Evolutionary conservation across 225 moss, liverwort and hornwort species (phyloP).

Genomic region (Polytrichum commune): DNA sequence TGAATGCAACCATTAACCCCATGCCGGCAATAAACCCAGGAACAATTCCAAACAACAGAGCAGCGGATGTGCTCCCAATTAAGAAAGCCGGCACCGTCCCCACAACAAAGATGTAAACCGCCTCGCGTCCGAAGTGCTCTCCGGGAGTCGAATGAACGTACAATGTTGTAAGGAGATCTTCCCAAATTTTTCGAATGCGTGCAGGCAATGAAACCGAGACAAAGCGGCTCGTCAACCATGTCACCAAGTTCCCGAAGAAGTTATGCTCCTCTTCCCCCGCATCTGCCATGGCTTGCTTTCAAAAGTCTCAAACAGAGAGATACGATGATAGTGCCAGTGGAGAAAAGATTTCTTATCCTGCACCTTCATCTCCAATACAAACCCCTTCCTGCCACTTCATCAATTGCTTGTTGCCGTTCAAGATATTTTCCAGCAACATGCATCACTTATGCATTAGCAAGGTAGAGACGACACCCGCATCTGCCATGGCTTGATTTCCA

Average conservation of each 20-base stretch:
- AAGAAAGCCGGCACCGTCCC: constrained; percentile 45
- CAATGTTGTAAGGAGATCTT: constrained; percentile 18
- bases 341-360: too few species aligned
- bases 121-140: constrained; percentile 39
- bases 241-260: constrained; percentile 12
- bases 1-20: constrained; percentile 47
- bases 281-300: constrained; percentile 4
- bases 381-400: too few species aligned
- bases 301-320: constrained; percentile 17
- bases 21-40: constrained; percentile 48
- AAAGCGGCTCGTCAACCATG: constrained; percentile 4
- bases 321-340: too few species aligned
- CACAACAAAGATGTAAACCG: constrained; percentile 25
- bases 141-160: constrained; percentile 26
- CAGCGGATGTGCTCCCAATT: constrained; percentile 39
- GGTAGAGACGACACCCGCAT: constrained; percentile 1
- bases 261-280: constrained; percentile 14
- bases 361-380: too few species aligned
- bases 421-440: too few species aligned
- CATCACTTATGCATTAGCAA: too few species aligned
- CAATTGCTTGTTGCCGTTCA: too few species aligned
- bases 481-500: not conserved
- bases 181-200: constrained; percentile 26
- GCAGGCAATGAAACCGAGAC: constrained; percentile 16
- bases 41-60: constrained; percentile 30